Evolutionary conservation across 2,329 filamentous ascomycete species (phyloP).

Genomic region (Xylariaceae sp.): DNA sequence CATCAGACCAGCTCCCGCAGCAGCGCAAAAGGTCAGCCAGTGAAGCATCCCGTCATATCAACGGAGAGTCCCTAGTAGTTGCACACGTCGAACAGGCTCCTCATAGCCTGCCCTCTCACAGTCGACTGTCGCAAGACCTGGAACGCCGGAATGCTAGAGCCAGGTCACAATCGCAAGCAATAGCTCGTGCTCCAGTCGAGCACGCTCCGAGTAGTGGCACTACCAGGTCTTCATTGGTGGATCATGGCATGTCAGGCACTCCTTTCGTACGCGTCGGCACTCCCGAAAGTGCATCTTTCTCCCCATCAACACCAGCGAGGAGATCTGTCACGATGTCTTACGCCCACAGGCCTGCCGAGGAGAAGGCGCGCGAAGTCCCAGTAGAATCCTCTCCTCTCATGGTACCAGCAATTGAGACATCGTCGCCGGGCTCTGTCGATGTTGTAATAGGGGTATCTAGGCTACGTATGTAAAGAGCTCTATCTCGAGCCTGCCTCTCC

Average conservation of each 20-base stretch:
- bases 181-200: background rate
- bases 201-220: conserved; percentile 8
- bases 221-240: conserved; percentile 20
- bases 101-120: conserved; percentile 7
- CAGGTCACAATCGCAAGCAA: conserved; percentile 11
- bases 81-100: background rate
- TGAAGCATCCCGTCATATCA: conserved; percentile 8
- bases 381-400: conserved; percentile 6
- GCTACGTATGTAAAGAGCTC: conserved; percentile 42
- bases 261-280: conserved; percentile 44
- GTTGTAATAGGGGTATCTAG: conserved; percentile 86
- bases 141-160: conserved; percentile 9
- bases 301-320: conserved; percentile 21
- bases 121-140: conserved; percentile 2
- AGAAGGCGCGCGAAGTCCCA: conserved; percentile 17
- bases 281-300: conserved; percentile 21
- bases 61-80: background rate
- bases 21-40: conserved; percentile 12
- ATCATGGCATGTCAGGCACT: conserved; percentile 47
- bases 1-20: conserved; percentile 2
- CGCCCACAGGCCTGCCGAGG: conserved; percentile 7
- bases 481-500: background rate
- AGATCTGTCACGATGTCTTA: no score
- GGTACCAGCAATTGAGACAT: conserved; percentile 8
- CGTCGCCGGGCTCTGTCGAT: conserved; percentile 32